These are phyloP conservation scores for Cytospora piceicola DNA, from an alignment of 2,329 filamentous ascomycete species.

Conservation along the genomic window DNA sequence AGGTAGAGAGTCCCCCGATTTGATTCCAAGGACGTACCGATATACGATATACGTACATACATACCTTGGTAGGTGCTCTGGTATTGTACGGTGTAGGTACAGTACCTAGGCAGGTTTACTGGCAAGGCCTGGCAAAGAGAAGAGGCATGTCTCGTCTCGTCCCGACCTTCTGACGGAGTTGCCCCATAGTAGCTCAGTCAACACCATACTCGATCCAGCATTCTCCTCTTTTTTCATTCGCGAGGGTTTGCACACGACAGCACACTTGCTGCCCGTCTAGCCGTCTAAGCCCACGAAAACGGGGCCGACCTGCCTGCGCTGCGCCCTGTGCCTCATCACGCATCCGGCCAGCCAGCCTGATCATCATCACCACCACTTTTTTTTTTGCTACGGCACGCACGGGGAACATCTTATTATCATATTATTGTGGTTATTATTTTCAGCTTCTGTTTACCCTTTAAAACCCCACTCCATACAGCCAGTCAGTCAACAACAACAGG, in stretches of 20 bases:
- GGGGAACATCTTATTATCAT: not conserved
- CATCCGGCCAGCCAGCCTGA: not conserved
- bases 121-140: not conserved
- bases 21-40: too few relatives aligned
- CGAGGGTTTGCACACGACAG: not conserved
- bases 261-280: not conserved
- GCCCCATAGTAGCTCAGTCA: not conserved
- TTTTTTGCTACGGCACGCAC: not conserved
- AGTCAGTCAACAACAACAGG: too few relatives aligned
- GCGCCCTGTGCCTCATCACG: slow-evolving; percentile 2
- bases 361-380: not conserved
- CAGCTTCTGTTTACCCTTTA: too few relatives aligned
- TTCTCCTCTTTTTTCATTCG: slow-evolving; percentile 3
- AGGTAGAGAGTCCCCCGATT: too few relatives aligned
- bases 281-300: slow-evolving; percentile 1
- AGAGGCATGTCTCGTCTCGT: too few relatives aligned
- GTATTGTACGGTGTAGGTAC: too few relatives aligned
- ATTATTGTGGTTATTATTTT: too few relatives aligned
- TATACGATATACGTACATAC: too few relatives aligned
- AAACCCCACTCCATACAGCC: too few relatives aligned
- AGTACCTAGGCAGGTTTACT: too few relatives aligned
- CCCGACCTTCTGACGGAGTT: not conserved
- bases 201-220: slow-evolving; percentile 4
- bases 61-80: too few relatives aligned
- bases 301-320: not conserved